Evolutionary conservation across 1,284 basidiomycete genomes (phyloP).

Genomic region (Ceratorhiza oryzae-sativae): DNA sequence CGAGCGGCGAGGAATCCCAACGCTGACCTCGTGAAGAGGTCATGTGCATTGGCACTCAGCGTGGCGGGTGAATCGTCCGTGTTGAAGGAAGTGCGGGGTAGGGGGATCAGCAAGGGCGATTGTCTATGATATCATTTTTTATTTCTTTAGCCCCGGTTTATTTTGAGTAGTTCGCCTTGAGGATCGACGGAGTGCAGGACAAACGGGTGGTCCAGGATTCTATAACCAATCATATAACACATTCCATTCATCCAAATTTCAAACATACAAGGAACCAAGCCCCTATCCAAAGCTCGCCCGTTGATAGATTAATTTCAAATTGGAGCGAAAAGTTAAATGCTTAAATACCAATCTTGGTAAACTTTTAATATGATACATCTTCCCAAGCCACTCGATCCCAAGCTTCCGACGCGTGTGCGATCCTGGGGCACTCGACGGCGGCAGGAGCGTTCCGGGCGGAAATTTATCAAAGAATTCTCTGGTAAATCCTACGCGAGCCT

Average conservation of each 20-base stretch:
- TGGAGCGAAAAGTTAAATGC: constrained; percentile 22
- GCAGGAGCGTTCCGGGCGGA: not conserved
- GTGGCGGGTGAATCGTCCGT: not conserved
- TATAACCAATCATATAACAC: not conserved
- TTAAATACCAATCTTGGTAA: constrained; percentile 30
- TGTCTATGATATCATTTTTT: constrained; percentile 19
- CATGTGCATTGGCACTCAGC: not conserved
- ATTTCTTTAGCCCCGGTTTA: constrained; percentile 2
- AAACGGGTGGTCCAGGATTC: not conserved
- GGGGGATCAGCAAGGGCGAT: constrained; percentile 17
- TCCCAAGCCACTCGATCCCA: constrained; percentile 2
- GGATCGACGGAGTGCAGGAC: not conserved
- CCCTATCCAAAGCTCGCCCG: not conserved
- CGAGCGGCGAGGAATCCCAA: not conserved
- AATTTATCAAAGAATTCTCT: not conserved
- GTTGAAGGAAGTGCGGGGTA: constrained; percentile 15
- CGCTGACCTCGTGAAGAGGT: constrained; percentile 12
- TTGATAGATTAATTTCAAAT: constrained; percentile 20
- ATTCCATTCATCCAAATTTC: not conserved
- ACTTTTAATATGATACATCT: not conserved
- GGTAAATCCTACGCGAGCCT: constrained; percentile 5
- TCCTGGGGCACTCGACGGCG: not conserved
- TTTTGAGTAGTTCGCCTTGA: not conserved
- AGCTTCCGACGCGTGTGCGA: not conserved
- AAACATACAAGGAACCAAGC: constrained; percentile 8